Evolutionary conservation across 139 green algal genomes (phyloP), one percentile per base, ranked within the genome.

Genomic region (Picochlorum sp.): DNA sequence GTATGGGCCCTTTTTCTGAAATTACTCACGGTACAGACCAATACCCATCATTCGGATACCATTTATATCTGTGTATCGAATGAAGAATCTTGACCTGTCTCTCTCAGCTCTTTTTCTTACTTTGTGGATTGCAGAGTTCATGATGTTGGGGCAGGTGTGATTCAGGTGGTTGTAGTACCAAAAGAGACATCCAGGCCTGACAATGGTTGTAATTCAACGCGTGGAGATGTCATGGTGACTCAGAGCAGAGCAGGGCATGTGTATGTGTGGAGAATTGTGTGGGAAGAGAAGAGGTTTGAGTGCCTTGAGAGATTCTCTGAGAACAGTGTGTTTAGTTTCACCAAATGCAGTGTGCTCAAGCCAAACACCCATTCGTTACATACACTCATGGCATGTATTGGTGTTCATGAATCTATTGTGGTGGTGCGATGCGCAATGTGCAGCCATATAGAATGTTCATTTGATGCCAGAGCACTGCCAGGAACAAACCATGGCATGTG

Each of bases 401-500:
- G 64, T 14, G 26, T 34, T 5, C 38, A 38, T 3, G 70, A 47
- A 14, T 44, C 62, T 23, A n/a, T 76, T 24, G 46, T 60, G 2
- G 34, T 41, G 34, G 20, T 76, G 70, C 56, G 56, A 32, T 32
- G 46, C 15, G 11, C 72, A 56, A 30, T 62, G 56, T 6, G 45
- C 20, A 13, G 21, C 49, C 16, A 14, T 76, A 50, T 64, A 45
- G 47, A 20, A 7, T 4, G 20, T 57, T 4, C 15, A 46, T 72
- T 16, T n/a, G 15, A 49, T 38, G 72, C 23, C 5, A 24, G 20
- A 62, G 23, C 2, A 37, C 49, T 16, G 67, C 26, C 18, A 20
- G 28, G 28, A 6, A 21, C 4, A 82, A 74, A 59, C 57, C 13
- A 41, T 41, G 76, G 76, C 47, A 82, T 82, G 76, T 73, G 72